These are phyloP conservation scores for Lentinula guzmanii DNA, from an alignment of 768 basidiomycete genomes.

Conservation along the genomic window DNA sequence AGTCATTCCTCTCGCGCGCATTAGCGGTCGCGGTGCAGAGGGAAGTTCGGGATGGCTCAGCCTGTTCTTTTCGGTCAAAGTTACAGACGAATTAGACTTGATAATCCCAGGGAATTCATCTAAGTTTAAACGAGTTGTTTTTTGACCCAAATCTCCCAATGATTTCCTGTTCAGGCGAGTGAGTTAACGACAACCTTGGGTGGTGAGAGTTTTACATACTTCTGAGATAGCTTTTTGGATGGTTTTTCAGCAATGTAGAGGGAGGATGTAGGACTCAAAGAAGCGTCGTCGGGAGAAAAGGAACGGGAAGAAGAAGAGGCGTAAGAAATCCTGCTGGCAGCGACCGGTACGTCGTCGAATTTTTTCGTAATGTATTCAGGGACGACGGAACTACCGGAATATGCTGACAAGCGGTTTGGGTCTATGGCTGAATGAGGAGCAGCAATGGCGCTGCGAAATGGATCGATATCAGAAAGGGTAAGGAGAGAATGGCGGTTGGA, in stretches of 20 bases:
- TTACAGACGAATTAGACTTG: conserved; percentile 24
- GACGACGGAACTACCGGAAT: conserved; percentile 42
- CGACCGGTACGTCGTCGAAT: conserved; percentile 19
- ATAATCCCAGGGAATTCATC: conserved; percentile 12
- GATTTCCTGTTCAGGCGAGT: conserved; percentile 9
- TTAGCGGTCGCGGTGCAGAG: conserved; percentile 28
- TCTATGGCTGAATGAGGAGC: conserved; percentile 35
- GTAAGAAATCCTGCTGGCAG: conserved; percentile 44
- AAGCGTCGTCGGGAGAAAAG: conserved; percentile 20
- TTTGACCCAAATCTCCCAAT: conserved; percentile 12
- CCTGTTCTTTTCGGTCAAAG: conserved; percentile 25
- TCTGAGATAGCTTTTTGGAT: conserved; percentile 3
- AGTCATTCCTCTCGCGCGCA: conserved; percentile 45
- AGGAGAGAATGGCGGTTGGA: conserved; percentile 43
- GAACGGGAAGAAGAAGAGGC: conserved; percentile 50
- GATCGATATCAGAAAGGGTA: conserved; percentile 59
- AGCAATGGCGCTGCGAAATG: conserved; percentile 42
- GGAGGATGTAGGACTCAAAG: conserved; percentile 1
- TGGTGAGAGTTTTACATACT: conserved; percentile 9
- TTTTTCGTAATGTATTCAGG: conserved; percentile 36
- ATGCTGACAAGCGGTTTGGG: conserved; percentile 44
- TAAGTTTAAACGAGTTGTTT: conserved; percentile 10
- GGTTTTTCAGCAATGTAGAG: conserved; percentile 1
- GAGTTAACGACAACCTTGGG: conserved; percentile 1
- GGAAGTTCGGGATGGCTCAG: conserved; percentile 26